A percentile compares a stretch with the other conserved stretches of the same genome.
These are phyloP conservation scores for Suillus weaverae DNA, from an alignment of 768 basidiomycete genomes.

Conservation along the genomic window DNA sequence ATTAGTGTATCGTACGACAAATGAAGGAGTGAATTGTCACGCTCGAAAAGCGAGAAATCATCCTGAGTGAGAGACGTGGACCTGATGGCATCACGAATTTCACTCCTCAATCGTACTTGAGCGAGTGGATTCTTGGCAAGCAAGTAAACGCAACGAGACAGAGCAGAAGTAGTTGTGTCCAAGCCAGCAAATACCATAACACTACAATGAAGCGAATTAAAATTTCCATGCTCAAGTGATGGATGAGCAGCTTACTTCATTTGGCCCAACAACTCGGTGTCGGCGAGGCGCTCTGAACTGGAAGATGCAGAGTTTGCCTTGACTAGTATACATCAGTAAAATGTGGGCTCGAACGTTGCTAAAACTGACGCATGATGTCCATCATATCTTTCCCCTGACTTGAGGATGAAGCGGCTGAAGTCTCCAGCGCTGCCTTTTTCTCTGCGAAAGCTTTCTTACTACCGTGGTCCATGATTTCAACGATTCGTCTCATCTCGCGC, in stretches of 20 bases:
- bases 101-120: background rate
- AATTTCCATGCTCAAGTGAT: background rate
- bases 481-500: constrained; percentile 11
- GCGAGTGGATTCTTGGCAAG: constrained; percentile 17
- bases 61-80: constrained; percentile 10
- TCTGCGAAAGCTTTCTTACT: constrained; percentile 16
- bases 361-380: constrained; percentile 27
- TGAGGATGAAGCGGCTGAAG: background rate
- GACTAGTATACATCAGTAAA: constrained; percentile 15
- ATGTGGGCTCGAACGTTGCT: background rate
- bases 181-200: constrained; percentile 22
- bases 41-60: constrained; percentile 15
- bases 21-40: constrained; percentile 12
- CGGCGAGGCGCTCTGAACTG: constrained; percentile 20
- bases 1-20: constrained; percentile 31
- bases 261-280: constrained; percentile 27
- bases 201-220: constrained; percentile 5
- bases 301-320: constrained; percentile 19
- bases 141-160: constrained; percentile 13
- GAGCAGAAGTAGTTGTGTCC: constrained; percentile 18
- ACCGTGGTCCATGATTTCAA: constrained; percentile 16
- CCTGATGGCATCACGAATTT: constrained; percentile 11
- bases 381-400: constrained; percentile 24
- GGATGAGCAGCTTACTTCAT: constrained; percentile 20
- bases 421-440: constrained; percentile 20